Base-by-base conservation (phyloP, 140 eudicot genomes). In the Stevia rebaudiana region DNA sequence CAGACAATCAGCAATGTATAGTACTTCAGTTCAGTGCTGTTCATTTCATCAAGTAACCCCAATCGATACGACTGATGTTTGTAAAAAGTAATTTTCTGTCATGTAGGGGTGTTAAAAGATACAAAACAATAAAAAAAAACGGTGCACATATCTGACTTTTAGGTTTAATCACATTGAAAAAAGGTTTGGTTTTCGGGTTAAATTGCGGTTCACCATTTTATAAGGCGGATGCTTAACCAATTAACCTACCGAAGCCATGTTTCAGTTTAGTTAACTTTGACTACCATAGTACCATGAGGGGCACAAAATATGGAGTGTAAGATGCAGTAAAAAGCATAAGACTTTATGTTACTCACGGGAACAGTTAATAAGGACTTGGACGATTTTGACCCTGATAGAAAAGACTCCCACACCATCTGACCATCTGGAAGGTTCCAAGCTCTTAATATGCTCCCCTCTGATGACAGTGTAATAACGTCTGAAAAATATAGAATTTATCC, bases 341-440 rank as follows among this genome's bases (percentile, higher is more conserved):
- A 22, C 53, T 50, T 53, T 22, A 48, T 28, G 47, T 55, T 15
- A 63, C 69, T 78, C 62, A 94, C 99, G 2, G 85, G 95, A 79
- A 81, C 69, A 23, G 74, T 59, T 72, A 88, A 74, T 58, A 84
- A 69, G 15, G 99, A 68, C 75, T 76, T 83, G 9, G 95, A 83
- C 35, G 95, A 69, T 67, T 55, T 75, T 52, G 85, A 60, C 21
- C 95, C 95, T 9, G 82, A 42, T 63, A 94, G 85, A 52, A 76
- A 64, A 68, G 95, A 85, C 78, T 94, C 99, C 99, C 99, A 94
- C 72, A 86, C 94, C 97, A 94, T 74, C 82, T 83, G 99, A 49
- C 99, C 99, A 61, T 94, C 99, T 59, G 99, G 97, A 86, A 94
- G 99, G 78, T 94, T 94, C 99, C 99, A 94, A 22, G 99, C 99